Percentiles rank a stretch among this genome's conserved stretches.
Evolutionary conservation across 2,329 filamentous ascomycete genomes (phyloP).

Genomic region (Phialocephala sp.): DNA sequence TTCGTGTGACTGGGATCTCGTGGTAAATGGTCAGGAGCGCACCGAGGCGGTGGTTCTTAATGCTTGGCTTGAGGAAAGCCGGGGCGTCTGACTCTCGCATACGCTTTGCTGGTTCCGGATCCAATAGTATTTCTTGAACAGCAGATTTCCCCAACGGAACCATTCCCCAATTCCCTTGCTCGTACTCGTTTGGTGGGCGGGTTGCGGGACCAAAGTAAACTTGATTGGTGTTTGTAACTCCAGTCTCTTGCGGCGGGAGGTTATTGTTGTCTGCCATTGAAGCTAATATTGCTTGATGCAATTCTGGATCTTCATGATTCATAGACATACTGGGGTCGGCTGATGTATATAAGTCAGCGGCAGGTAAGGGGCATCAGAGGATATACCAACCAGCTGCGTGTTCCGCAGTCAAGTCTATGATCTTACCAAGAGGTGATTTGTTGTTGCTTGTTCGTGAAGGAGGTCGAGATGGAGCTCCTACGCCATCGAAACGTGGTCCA

Average conservation of each 20-base stretch:
- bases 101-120: constrained; percentile 47
- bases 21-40: constrained; percentile 64
- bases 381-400: constrained; percentile 49
- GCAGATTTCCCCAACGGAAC: constrained; percentile 48
- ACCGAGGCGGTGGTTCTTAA: constrained; percentile 49
- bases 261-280: constrained; percentile 58
- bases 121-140: constrained; percentile 39
- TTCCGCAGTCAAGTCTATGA: constrained; percentile 54
- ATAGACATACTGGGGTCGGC: constrained; percentile 44
- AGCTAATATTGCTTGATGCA: constrained; percentile 61
- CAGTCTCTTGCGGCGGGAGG: constrained; percentile 55
- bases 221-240: constrained; percentile 48
- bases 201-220: constrained; percentile 65
- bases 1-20: constrained; percentile 63
- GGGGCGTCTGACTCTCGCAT: constrained; percentile 54
- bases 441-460: constrained; percentile 62
- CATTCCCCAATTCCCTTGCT: constrained; percentile 64
- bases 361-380: constrained; percentile 8
- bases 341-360: constrained; percentile 34
- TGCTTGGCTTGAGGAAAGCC: constrained; percentile 57
- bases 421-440: constrained; percentile 60
- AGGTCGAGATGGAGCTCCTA: constrained; percentile 55
- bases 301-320: constrained; percentile 53
- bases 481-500: constrained; percentile 44
- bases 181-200: constrained; percentile 62